Evolutionary conservation across 257 asterid genomes (phyloP).

Genomic region (Apocynum venetum): DNA sequence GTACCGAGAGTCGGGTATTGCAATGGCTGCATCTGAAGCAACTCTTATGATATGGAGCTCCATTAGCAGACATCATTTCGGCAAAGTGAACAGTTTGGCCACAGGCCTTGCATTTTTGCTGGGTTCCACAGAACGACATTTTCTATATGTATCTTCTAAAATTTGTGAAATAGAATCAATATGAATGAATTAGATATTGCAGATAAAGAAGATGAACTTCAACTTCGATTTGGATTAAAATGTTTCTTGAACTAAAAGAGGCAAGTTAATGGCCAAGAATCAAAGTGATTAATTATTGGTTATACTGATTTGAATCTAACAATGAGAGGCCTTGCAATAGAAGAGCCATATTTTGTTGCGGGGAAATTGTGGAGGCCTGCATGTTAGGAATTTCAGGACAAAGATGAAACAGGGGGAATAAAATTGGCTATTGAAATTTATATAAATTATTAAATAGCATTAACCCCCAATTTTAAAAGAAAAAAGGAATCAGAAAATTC

Average conservation of each 20-base stretch:
- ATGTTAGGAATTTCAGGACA: neutral
- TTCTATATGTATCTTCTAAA: neutral
- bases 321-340: conserved; percentile 4
- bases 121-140: conserved; percentile 51
- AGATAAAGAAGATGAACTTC: neutral
- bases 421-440: too few species aligned
- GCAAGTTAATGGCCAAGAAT: conserved; percentile 6
- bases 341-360: conserved; percentile 10
- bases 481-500: too few species aligned
- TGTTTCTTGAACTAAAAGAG: neutral
- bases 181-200: too few species aligned
- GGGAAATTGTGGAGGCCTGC: neutral
- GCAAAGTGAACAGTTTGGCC: conserved; percentile 53
- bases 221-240: neutral
- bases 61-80: conserved; percentile 59
- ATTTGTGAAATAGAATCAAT: neutral
- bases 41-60: conserved; percentile 44
- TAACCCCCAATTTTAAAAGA: too few species aligned
- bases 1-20: conserved; percentile 81
- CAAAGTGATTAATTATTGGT: conserved; percentile 3
- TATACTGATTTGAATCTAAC: neutral
- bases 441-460: too few species aligned
- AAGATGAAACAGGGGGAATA: neutral
- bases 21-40: conserved; percentile 70
- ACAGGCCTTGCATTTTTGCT: conserved; percentile 59